Evolutionary conservation across 768 basidiomycete species (phyloP), one percentile per base, ranked within the genome.

Genomic region (Gloeopeniophorella convolvens): DNA sequence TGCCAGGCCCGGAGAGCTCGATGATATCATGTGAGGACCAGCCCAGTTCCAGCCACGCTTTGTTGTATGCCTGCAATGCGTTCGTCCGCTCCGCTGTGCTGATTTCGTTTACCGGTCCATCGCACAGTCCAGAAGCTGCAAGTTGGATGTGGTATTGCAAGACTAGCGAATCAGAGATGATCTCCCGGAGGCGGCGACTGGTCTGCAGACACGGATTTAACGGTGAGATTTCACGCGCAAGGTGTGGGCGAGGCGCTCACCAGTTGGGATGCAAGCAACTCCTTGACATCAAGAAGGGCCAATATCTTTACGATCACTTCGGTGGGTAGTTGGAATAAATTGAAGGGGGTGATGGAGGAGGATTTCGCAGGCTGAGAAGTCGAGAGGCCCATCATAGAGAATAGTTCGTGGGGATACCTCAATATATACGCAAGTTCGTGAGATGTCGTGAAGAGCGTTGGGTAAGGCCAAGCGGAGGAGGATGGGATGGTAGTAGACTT

Each of bases 111-210:
- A 16, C 10, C 6, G 33, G 20, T 11, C 41, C 41, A 30, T 49
- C 48, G 20, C 23, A n/a, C 41, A 34, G 35, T 10, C 48, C 33
- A 27, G 33, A 50, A 6, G 42, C 36, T 12, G 48, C 48, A 15
- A 42, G 32, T 4, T 24, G 26, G 42, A 50, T 50, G 34, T 50
- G 41, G 27, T 43, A 23, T 21, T 36, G 41, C 12, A 50, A 37
- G 0, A 50, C 5, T 7, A 24, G 16, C 9, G 46, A 48, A 23
- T 30, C 28, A 15, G 36, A 39, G 21, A 48, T 24, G 36, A 39
- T 48, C 12, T 5, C 7, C 15, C 26, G 28, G 13, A 48, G 46
- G 6, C 46, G 36, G 18, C 45, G 45, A 31, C 28, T 39, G 1
- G 37, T 28, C 46, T 48, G 21, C 4, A 11, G 11, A 12, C 5